These are phyloP conservation scores for Xylona heveae DNA, from an alignment of 495 filamentous ascomycete genomes.

Conservation along the genomic window DNA sequence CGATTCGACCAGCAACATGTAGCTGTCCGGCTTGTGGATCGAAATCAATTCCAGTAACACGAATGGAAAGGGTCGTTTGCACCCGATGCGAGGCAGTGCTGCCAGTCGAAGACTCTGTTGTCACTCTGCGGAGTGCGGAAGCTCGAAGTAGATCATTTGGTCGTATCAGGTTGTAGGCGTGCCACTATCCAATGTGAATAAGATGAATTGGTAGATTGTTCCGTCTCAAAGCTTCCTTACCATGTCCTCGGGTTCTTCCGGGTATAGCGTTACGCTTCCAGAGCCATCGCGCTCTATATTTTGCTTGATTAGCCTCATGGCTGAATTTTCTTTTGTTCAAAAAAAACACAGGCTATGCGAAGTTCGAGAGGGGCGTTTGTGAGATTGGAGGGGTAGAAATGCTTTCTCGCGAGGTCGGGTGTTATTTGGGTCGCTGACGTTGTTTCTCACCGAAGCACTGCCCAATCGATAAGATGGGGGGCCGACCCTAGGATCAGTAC, in stretches of 20 bases:
- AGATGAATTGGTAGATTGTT: too few relatives aligned
- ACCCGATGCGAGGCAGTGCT: conserved; percentile 54
- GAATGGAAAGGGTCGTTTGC: conserved; percentile 57
- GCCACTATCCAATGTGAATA: conserved; percentile 43
- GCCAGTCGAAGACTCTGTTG: conserved; percentile 46
- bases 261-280: conserved; percentile 58
- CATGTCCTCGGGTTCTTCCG: conserved; percentile 94
- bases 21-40: conserved; percentile 66
- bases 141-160: conserved; percentile 60
- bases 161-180: conserved; percentile 85
- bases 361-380: too few relatives aligned
- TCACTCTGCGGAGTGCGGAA: conserved; percentile 64
- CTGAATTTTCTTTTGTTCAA: conserved; percentile 4
- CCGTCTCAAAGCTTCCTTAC: too few relatives aligned
- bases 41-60: conserved; percentile 71
- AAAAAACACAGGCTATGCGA: too few relatives aligned
- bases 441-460: too few relatives aligned
- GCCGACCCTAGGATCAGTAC: too few relatives aligned
- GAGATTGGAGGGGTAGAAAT: too few relatives aligned
- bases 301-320: conserved; percentile 51
- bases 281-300: conserved; percentile 58
- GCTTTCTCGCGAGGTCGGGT: too few relatives aligned
- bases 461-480: too few relatives aligned
- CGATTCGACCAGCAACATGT: conserved; percentile 66
- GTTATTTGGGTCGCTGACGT: too few relatives aligned